phyloP scores from a whole-genome alignment of 2,329 filamentous ascomycete species.

The Epichloe sylvatica region DNA sequence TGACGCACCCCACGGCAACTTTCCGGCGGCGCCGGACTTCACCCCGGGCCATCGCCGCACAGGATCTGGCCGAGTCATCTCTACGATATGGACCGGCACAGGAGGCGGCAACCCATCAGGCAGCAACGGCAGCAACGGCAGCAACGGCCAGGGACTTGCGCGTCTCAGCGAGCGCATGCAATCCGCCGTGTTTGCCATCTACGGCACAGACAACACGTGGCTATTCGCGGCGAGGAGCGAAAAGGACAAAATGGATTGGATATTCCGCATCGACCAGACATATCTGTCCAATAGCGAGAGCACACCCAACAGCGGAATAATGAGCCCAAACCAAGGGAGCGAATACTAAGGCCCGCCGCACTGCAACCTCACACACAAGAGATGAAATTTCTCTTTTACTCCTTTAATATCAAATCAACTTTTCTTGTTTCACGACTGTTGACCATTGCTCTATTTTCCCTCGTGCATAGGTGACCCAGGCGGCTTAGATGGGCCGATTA shows the following conservation, averaged over 20 bases:
- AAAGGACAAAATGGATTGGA: conserved; percentile 93
- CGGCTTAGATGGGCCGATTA: conserved; percentile 3
- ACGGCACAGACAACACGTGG: conserved; percentile 89
- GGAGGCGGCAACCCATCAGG: conserved; percentile 17
- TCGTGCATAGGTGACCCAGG: neutral
- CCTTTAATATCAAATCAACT: neutral
- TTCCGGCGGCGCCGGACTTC: conserved; percentile 19
- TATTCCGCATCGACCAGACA: conserved; percentile 82
- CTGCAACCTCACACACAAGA: neutral
- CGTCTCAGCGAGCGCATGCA: conserved; percentile 44
- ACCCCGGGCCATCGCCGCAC: conserved; percentile 35
- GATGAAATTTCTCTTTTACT: neutral
- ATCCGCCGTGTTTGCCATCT: conserved; percentile 80
- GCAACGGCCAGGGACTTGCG: conserved; percentile 28
- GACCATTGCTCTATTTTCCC: neutral
- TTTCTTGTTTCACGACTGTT: neutral
- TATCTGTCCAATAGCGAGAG: conserved; percentile 37
- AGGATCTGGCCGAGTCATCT: conserved; percentile 37
- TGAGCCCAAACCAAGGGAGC: conserved; percentile 21
- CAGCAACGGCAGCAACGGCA: conserved; percentile 10
- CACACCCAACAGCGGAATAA: conserved; percentile 21
- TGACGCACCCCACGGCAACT: conserved; percentile 21
- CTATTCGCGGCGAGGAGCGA: conserved; percentile 83
- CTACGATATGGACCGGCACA: conserved; percentile 39
- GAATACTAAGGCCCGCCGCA: conserved; percentile 13